Conservation (phyloP, 495 filamentous ascomycete genomes). For the Immersiella caudata region DNA sequence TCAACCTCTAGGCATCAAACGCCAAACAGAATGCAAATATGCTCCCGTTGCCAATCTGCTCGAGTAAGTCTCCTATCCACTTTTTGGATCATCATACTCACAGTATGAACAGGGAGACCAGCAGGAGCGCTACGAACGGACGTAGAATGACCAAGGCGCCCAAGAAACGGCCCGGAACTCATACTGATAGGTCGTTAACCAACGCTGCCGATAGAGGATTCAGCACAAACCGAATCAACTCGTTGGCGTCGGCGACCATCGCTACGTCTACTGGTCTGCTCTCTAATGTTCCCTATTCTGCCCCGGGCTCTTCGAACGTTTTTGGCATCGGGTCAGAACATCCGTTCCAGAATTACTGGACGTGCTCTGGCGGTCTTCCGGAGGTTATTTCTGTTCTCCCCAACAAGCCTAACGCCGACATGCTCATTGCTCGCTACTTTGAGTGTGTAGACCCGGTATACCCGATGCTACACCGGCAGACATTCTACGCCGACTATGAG, state of each 20-base stretch:
- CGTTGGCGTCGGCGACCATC: constrained; percentile 48
- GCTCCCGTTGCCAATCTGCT: constrained; percentile 68
- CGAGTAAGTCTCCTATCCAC: constrained; percentile 51
- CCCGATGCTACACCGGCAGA: constrained; percentile 68
- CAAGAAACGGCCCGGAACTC: constrained; percentile 45
- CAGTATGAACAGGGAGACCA: constrained; percentile 47
- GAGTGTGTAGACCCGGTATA: constrained; percentile 75
- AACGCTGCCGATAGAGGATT: constrained; percentile 51
- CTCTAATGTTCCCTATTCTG: constrained; percentile 67
- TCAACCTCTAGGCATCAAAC: constrained; percentile 58
- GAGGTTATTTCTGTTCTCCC: constrained; percentile 73
- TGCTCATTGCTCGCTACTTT: constrained; percentile 68
- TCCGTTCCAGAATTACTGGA: constrained; percentile 78
- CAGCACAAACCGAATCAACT: constrained; percentile 38
- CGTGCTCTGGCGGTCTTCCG: constrained; percentile 66
- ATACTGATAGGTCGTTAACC: constrained; percentile 30
- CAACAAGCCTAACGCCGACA: constrained; percentile 70
- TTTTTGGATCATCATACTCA: neutral
- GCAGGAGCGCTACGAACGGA: constrained; percentile 50
- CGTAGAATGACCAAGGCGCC: constrained; percentile 62
- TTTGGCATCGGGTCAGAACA: constrained; percentile 70
- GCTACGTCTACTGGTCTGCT: constrained; percentile 61
- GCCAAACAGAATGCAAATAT: constrained; percentile 70
- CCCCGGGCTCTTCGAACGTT: constrained; percentile 64
- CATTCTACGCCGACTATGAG: constrained; percentile 71